A percentile compares a stretch with the other conserved stretches of the same genome.
Evolutionary conservation across 176 grass and related monocot genomes (phyloP).

Genomic region (Calamus simplicifolius): DNA sequence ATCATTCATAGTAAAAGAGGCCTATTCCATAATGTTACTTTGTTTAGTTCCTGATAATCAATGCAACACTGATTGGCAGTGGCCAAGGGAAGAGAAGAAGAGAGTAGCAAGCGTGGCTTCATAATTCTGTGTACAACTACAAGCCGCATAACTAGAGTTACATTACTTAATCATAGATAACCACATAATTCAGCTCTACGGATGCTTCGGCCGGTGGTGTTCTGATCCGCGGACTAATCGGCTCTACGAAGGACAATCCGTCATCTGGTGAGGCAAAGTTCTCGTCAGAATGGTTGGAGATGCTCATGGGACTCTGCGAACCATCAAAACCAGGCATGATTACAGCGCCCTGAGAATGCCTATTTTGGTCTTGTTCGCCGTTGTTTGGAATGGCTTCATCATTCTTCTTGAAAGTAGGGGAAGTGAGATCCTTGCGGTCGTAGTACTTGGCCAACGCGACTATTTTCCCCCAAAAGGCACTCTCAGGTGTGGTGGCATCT

Average conservation of each 20-base stretch:
- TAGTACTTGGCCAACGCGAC: constrained; percentile 36
- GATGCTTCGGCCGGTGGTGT: neutral
- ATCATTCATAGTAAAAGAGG: too few species aligned
- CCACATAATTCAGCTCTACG: too few species aligned
- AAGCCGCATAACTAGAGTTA: too few species aligned
- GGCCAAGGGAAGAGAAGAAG: too few species aligned
- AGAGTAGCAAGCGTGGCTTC: too few species aligned
- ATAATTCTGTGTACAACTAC: too few species aligned
- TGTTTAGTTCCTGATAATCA: too few species aligned
- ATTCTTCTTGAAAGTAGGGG: constrained; percentile 43
- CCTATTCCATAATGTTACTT: too few species aligned
- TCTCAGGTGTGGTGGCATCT: neutral
- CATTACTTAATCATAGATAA: too few species aligned
- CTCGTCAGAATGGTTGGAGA: neutral
- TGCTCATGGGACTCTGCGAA: constrained; percentile 12
- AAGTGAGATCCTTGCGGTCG: constrained; percentile 28
- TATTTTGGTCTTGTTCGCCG: neutral
- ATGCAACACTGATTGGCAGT: too few species aligned
- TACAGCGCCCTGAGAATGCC: neutral
- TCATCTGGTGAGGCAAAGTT: neutral
- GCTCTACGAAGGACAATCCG: neutral
- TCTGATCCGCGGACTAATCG: neutral
- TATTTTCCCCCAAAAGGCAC: constrained; percentile 26
- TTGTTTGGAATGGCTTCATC: constrained; percentile 1
- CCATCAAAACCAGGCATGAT: neutral